Percentiles rank a stretch among this genome's conserved stretches.
Conservation (phyloP, 768 basidiomycete species). For the Grammothele lineata region DNA sequence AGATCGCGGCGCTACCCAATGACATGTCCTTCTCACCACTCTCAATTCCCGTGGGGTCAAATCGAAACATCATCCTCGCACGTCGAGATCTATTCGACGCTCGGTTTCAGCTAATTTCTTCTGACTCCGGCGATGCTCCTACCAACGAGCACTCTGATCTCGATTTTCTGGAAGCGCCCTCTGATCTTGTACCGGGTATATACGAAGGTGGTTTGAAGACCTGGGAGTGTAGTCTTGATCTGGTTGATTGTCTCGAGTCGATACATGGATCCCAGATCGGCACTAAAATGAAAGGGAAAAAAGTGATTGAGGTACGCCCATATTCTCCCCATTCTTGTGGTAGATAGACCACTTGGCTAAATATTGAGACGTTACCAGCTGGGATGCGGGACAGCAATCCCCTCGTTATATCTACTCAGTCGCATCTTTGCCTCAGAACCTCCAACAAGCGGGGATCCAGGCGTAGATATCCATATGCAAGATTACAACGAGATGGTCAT, state of each 20-base stretch:
- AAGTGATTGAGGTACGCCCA: constrained; percentile 64
- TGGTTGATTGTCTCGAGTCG: constrained; percentile 61
- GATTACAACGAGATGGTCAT: constrained; percentile 88
- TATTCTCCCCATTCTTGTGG: neutral
- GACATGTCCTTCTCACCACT: constrained; percentile 81
- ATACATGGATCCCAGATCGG: constrained; percentile 22
- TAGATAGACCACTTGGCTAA: neutral
- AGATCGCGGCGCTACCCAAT: constrained; percentile 69
- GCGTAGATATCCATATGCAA: constrained; percentile 72
- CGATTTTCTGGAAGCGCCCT: constrained; percentile 73
- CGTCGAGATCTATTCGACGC: constrained; percentile 93
- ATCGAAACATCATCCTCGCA: constrained; percentile 37
- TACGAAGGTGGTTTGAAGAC: constrained; percentile 98
- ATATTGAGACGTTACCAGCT: constrained; percentile 42
- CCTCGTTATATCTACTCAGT: constrained; percentile 69
- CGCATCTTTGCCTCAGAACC: constrained; percentile 44
- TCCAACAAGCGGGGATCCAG: constrained; percentile 11
- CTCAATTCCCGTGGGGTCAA: constrained; percentile 40
- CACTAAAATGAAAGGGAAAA: constrained; percentile 40
- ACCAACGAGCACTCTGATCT: constrained; percentile 33
- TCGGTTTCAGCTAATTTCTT: constrained; percentile 84
- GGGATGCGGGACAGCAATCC: constrained; percentile 91
- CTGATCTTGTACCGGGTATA: constrained; percentile 85
- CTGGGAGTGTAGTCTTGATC: constrained; percentile 93
- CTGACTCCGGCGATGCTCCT: constrained; percentile 6